Evolutionary conservation across 164 flowering plant species (phyloP), one percentile per base, ranked within the genome.

Genomic region (Macadamia integrifolia): DNA sequence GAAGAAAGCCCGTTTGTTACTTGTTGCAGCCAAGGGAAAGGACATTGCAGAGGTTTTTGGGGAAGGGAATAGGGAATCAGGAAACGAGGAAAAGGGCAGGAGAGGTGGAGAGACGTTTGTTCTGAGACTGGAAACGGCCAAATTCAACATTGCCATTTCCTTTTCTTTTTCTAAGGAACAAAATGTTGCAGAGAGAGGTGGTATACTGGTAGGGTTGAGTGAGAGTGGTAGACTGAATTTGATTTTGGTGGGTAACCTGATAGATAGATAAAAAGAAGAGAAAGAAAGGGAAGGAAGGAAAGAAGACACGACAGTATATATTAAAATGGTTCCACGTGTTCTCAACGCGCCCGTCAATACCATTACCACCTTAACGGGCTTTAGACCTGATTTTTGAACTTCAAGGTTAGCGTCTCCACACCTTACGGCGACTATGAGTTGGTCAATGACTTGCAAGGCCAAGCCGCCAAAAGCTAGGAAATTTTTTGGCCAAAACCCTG

Each of bases 241-340:
- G 62, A 9, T 32, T 13, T 18, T 23, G 50, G 59, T n/a, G 6
- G 31, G 9, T 29, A 17, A 31, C 9, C n/a, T n/a, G 58, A 49
- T 60, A 46, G 18, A 23, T 10, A 18, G 61, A 58, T 29, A 18
- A 64, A 63, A 61, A 17, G 32, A 17, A 43, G 42, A 15, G 29
- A 56, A 32, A 40, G 55, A 2, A 35, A 56, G 73, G 74, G 74
- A 81, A 66, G 84, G 84, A 57, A 49, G 52, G 59, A 63, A 74
- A 72, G 67, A 73, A 48, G 84, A 79, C 85, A 82, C 82, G 85
- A 50, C 74, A 61, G 9, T 32, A 5, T 43, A 11, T 18, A 4
- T 31, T 40, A 65, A 65, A 23, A 6, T n/a, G 48, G 30, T 60
- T 78, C 43, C 81, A 69, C 82, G 83, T 80, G 78, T 77, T 68